Conservation (phyloP, 345 rosid genomes). For the Euphorbia pulcherrima region DNA sequence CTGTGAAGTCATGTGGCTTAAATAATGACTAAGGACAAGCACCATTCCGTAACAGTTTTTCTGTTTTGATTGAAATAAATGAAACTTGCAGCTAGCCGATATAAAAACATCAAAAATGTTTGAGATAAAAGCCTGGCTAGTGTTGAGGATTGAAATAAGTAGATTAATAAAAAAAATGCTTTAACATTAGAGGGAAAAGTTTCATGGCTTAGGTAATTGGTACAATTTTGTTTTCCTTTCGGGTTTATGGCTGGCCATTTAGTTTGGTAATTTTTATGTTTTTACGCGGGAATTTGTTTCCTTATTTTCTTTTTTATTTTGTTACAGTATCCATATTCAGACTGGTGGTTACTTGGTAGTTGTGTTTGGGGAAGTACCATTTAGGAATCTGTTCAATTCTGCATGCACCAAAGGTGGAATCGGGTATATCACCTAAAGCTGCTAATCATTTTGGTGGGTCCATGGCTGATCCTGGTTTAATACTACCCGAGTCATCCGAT, state of each 20-base stretch:
- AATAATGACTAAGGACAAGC: neutral
- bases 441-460: slow-evolving; percentile 24
- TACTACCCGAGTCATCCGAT: slow-evolving; percentile 38
- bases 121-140: neutral
- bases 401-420: slow-evolving; percentile 23
- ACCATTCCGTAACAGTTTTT: neutral
- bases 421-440: slow-evolving; percentile 20
- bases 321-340: slow-evolving; percentile 18
- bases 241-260: neutral
- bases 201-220: neutral
- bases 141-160: no score
- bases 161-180: no score
- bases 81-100: neutral
- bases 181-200: neutral
- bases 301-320: slow-evolving; percentile 2
- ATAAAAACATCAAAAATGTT: neutral
- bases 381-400: slow-evolving; percentile 12
- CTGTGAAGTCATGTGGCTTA: neutral
- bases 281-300: neutral
- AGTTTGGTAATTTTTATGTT: neutral
- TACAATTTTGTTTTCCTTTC: neutral
- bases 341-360: slow-evolving; percentile 17
- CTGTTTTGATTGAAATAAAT: neutral
- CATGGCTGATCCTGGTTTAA: slow-evolving; percentile 71
- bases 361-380: slow-evolving; percentile 9